Evolutionary conservation across 2,329 filamentous ascomycete genomes (phyloP), one percentile per base, ranked within the genome.

Genomic region (Fusarium sp.): DNA sequence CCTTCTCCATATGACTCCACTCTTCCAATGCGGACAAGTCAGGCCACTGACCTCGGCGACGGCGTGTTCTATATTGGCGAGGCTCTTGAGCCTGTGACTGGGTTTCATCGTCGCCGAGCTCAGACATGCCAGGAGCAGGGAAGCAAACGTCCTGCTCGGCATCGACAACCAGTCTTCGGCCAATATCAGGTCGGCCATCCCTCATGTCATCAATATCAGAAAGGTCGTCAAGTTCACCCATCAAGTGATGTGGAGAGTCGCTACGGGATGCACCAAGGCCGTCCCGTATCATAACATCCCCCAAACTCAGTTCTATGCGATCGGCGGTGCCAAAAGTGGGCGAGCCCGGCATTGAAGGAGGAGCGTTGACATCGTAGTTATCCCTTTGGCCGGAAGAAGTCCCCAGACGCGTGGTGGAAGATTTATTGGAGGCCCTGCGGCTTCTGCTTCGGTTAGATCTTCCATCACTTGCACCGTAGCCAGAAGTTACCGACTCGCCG

Each of bases 91-190:
- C 79, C 5, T 83, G 82, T 5, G 79, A 75, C 38, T 78, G 78
- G 8, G 82, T 75, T 44, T 95, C 92, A 42, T 96, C 92, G 29
- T 94, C 90, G 25, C 84, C 92, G 43, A 95, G 80, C 68, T 96
- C 92, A 0, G 92, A 95, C 76, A 93, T 76, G 25, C 70, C 75
- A 9, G 72, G 87, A 50, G 90, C 87, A 0, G 93, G 94, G 70
- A 97, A 97, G 78, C 95, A 97, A 1, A 98, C 93, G 76, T 98
- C 95, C 64, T 91, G 91, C 69, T 95, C 87, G 0, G 88, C 91
- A 10, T 88, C 82, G 11, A 89, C 74, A 11, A 83, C 81, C 63
- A 87, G 82, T 33, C 88, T 82, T 44, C 72, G 67, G 6, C 58
- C 59, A 15, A 67, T 48, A 10, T 74, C 70, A 4, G 72, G 64